Evolutionary conservation across 495 filamentous ascomycete species (phyloP).

Genomic region (Penicillium pancosmium): DNA sequence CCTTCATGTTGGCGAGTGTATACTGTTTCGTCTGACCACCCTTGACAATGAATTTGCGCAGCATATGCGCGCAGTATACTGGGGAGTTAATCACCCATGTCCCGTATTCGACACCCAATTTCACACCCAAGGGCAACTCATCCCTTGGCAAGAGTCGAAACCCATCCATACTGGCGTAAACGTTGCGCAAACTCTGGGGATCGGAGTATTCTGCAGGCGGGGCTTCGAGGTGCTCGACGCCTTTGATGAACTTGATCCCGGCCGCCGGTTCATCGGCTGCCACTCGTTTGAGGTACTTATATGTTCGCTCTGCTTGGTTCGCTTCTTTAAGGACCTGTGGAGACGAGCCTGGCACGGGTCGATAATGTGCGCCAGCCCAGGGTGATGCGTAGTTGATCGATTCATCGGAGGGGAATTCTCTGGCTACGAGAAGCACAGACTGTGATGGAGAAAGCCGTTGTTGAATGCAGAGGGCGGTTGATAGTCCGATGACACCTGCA

Average conservation of each 20-base stretch:
- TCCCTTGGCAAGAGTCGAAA: slow-evolving; percentile 42
- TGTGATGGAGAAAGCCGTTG: slow-evolving; percentile 35
- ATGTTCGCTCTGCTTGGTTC: slow-evolving; percentile 53
- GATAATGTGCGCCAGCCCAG: slow-evolving; percentile 68
- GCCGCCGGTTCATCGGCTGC: slow-evolving; percentile 43
- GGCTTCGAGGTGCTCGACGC: slow-evolving; percentile 62
- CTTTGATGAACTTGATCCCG: slow-evolving; percentile 56
- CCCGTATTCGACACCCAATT: slow-evolving; percentile 59
- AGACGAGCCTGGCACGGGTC: slow-evolving; percentile 52
- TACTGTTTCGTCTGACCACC: slow-evolving; percentile 52
- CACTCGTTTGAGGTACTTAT: slow-evolving; percentile 48
- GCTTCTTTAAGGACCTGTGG: slow-evolving; percentile 49
- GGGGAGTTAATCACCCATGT: slow-evolving; percentile 64
- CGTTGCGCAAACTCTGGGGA: slow-evolving; percentile 23
- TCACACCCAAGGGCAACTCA: slow-evolving; percentile 51
- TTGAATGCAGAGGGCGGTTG: slow-evolving; percentile 54
- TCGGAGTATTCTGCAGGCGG: slow-evolving; percentile 50
- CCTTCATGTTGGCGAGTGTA: slow-evolving; percentile 45
- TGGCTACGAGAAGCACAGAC: slow-evolving; percentile 56
- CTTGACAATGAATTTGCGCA: slow-evolving; percentile 52
- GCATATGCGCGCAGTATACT: slow-evolving; percentile 59
- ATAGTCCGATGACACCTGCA: slow-evolving; percentile 62
- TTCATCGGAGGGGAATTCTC: slow-evolving; percentile 54
- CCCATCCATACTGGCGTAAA: slow-evolving; percentile 40
- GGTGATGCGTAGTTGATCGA: slow-evolving; percentile 66